Evolutionary conservation across 352 stramenopile genomes (phyloP), one percentile per base, ranked within the genome.

Genomic region (Blastocystis sp.): DNA sequence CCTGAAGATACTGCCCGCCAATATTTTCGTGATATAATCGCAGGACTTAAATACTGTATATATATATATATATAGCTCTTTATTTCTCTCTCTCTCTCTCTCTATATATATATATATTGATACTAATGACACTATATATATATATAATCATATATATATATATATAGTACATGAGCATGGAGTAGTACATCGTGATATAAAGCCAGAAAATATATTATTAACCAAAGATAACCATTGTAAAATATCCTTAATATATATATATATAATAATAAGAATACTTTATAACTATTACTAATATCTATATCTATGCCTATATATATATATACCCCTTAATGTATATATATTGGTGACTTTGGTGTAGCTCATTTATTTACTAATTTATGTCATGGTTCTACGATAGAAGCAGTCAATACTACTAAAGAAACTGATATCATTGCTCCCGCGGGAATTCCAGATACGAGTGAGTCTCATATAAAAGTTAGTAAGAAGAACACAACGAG

Each of bases 131-230:
- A n/a, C n/a, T n/a, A n/a, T n/a, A n/a, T n/a, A n/a, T n/a, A n/a
- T n/a, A n/a, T n/a, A n/a, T n/a, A n/a, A n/a, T n/a, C n/a, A n/a
- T n/a, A n/a, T n/a, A n/a, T n/a, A n/a, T n/a, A n/a, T n/a, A 36
- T 2, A n/a, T 7, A 7, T 49, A 62, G 52, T 62, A 4, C 52
- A 62, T 49, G 27, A 52, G n/a, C 52, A 62, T 68, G 83, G 84
- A 64, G 77, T 87, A n/a, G 83, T 85, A 33, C 78, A 85, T 34
- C 78, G 78, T 11, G 78, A 85, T 33, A 82, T 85, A 48, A 85
- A 85, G 54, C 78, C 78, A 4, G 78, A 83, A 44, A 85, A 85
- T 65, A 82, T 85, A 55, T 72, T 85, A 27, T 73, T 85, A 0
- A 83, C 73, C 19, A 76, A 71, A 1, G 79, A 87, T 13, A 75